A percentile compares a stretch with the other conserved stretches of the same genome.
Conservation (phyloP, 2,329 filamentous ascomycete species). For the Xylariaceae sp. region DNA sequence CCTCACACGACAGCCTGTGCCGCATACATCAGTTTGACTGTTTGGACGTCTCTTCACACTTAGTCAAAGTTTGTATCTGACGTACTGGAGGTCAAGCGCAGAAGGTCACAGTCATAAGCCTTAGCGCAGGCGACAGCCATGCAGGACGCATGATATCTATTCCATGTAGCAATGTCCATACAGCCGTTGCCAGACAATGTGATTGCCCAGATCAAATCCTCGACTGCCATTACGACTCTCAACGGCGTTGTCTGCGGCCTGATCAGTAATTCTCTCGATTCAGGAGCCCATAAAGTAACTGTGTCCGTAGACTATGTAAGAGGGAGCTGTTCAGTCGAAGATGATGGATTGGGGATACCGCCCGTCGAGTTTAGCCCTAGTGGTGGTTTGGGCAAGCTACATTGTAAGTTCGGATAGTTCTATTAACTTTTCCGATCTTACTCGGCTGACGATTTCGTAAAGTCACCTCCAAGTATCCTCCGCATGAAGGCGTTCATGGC, state of each 20-base stretch:
- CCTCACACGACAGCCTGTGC: neutral
- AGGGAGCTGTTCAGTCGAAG: conserved; percentile 81
- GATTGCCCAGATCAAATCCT: conserved; percentile 82
- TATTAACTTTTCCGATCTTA: conserved; percentile 16
- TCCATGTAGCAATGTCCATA: conserved; percentile 62
- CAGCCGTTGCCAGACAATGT: conserved; percentile 73
- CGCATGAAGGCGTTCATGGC: conserved; percentile 62
- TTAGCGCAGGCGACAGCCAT: conserved; percentile 1
- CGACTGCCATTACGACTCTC: conserved; percentile 77
- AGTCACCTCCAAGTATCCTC: conserved; percentile 81
- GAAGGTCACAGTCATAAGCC: neutral
- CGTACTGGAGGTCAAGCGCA: neutral
- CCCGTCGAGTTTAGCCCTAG: conserved; percentile 72
- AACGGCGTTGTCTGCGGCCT: conserved; percentile 75
- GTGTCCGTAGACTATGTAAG: conserved; percentile 76
- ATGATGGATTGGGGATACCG: conserved; percentile 81
- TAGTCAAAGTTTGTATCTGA: neutral
- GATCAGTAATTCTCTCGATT: conserved; percentile 85
- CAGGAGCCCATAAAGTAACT: conserved; percentile 70
- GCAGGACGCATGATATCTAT: neutral
- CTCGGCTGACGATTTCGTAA: conserved; percentile 19
- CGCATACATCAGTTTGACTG: neutral
- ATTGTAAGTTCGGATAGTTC: conserved; percentile 62
- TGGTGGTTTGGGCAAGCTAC: conserved; percentile 75
- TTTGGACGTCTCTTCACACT: neutral